Evolutionary conservation across 192 early-diverging fungal species (phyloP), one percentile per base, ranked within the genome.

Genomic region (Spinellus fusiger): DNA sequence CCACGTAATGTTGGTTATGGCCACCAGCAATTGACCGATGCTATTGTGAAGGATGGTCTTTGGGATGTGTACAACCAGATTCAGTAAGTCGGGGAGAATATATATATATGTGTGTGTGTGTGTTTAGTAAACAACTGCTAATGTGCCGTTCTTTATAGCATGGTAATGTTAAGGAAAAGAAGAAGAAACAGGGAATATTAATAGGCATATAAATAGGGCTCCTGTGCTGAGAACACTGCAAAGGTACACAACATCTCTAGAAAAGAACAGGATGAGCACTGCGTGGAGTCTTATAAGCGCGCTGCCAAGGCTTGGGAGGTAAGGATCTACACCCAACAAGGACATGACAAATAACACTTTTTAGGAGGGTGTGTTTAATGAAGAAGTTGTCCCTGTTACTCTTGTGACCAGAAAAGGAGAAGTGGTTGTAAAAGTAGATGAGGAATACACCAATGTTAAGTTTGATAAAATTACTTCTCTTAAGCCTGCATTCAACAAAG

Each of bases 41-140:
- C 85, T 48, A 96, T 98, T 68, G 82, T 97, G 71, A 88, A 93
- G 76, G 96, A 98, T 70, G 96, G 96, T 53, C 85, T 98, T 37
- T 92, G 89, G 88, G 96, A 98, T 74, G 91, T 86, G 50, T 98
- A 96, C 84, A 93, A 96, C 77, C 79, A 94, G 65, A 80, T 96
- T 64, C 81, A 90, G 77, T 80, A 73, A 55, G 81, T 76, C 18
- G 29, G 10, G 10, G 10, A 6, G 38, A 25, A 49, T 32, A 31
- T 56, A 22, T 6, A 5, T 26, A 66, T 31, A 20, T 16, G 25
- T 48, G 18, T 47, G 23, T 54, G 1, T 62, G 10, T 34, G 12
- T 28, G 44, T 12, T 44, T 56, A 49, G 55, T 20, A 13, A 33
- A 22, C 52, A 13, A 13, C 18, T 57, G 55, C 20, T 47, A 38